These are phyloP conservation scores for Pseudophaeomoniella oleicola DNA, from an alignment of 2,329 filamentous ascomycete genomes.

Conservation along the genomic window DNA sequence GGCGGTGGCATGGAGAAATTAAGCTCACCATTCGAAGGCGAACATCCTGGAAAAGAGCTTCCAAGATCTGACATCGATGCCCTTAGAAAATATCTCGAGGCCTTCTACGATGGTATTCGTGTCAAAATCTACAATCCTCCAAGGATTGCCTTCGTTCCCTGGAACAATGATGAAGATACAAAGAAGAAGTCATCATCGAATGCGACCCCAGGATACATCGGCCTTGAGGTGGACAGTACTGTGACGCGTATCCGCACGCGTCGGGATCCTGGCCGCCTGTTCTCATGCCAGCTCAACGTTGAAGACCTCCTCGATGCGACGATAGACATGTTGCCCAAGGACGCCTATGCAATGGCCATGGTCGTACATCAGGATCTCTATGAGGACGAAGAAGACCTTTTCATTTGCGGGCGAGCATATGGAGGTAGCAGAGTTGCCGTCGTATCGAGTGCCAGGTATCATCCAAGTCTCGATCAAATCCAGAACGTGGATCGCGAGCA, in stretches of 20 bases:
- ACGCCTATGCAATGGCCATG: conserved; percentile 46
- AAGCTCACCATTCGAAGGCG: no score
- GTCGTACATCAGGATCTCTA: conserved; percentile 49
- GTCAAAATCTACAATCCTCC: no score
- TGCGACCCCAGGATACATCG: conserved; percentile 24
- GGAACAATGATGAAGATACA: background rate
- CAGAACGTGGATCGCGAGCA: conserved; percentile 33
- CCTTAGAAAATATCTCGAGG: no score
- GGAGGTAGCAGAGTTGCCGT: conserved; percentile 48
- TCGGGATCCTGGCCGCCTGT: conserved; percentile 30
- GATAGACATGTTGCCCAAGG: conserved; percentile 35
- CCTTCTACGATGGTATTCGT: no score
- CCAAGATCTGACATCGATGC: no score
- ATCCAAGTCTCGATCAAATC: conserved; percentile 30
- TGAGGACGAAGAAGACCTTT: conserved; percentile 51
- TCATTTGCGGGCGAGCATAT: conserved; percentile 52
- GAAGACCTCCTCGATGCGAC: conserved; percentile 46
- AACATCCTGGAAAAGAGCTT: no score
- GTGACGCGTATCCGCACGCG: conserved; percentile 38
- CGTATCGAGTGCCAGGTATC: conserved; percentile 48
- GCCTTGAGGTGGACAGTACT: conserved; percentile 24
- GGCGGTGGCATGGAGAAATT: no score
- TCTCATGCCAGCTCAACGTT: conserved; percentile 35
- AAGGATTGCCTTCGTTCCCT: no score
- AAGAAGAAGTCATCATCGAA: conserved; percentile 4